Evolutionary conservation across 1,139 yeast genomes (phyloP).

Genomic region (Pichia sp.): DNA sequence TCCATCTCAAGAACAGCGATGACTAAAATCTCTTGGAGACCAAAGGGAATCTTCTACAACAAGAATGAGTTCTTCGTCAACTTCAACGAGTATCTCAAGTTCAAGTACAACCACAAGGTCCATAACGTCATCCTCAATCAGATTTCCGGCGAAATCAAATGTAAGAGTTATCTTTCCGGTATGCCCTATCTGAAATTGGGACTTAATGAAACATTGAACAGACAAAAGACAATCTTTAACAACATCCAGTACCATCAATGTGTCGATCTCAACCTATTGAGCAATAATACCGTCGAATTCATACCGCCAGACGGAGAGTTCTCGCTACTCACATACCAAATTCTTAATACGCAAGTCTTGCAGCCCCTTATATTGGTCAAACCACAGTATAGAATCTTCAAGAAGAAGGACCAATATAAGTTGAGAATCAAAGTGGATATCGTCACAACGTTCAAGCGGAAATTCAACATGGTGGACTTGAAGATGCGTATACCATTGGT

Average conservation of each 20-base stretch:
- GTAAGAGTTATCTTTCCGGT: slow-evolving; percentile 68
- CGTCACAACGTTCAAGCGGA: slow-evolving; percentile 60
- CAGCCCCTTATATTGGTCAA: slow-evolving; percentile 52
- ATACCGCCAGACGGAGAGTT: slow-evolving; percentile 81
- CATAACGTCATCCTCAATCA: slow-evolving; percentile 57
- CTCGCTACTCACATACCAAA: slow-evolving; percentile 51
- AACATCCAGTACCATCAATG: slow-evolving; percentile 74
- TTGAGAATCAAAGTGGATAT: slow-evolving; percentile 45
- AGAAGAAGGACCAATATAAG: slow-evolving; percentile 35
- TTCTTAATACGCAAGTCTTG: slow-evolving; percentile 36
- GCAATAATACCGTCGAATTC: slow-evolving; percentile 55
- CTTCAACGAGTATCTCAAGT: slow-evolving; percentile 61
- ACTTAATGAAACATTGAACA: slow-evolving; percentile 44
- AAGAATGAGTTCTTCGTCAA: slow-evolving; percentile 78
- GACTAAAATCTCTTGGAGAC: slow-evolving; percentile 73
- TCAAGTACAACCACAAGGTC: slow-evolving; percentile 53
- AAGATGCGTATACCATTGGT: slow-evolving; percentile 58
- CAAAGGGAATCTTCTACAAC: slow-evolving; percentile 71
- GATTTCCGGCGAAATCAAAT: slow-evolving; percentile 59
- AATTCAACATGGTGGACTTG: slow-evolving; percentile 55
- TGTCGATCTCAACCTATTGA: slow-evolving; percentile 53
- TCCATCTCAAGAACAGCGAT: slow-evolving; percentile 69
- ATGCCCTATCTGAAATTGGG: slow-evolving; percentile 73
- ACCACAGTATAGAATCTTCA: slow-evolving; percentile 45
- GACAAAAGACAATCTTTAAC: slow-evolving; percentile 45